These are phyloP conservation scores for Periconia sp. DNA, from an alignment of 2,329 filamentous ascomycete species.

Conservation along the genomic window DNA sequence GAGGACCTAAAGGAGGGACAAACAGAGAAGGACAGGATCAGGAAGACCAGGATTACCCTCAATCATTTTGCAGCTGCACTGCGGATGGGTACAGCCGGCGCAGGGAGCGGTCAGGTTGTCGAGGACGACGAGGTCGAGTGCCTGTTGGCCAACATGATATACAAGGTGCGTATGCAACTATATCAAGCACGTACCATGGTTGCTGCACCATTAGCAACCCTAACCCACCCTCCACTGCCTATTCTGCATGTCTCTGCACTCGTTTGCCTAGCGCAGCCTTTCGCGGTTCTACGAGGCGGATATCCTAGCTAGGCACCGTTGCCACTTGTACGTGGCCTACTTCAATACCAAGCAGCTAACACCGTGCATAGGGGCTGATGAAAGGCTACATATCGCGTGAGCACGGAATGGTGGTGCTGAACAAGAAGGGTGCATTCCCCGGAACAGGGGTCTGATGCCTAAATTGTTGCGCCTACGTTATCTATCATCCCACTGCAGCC, in stretches of 20 bases:
- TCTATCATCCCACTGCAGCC: constrained; percentile 15
- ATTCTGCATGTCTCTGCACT: constrained; percentile 7
- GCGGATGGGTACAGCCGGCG: constrained; percentile 69
- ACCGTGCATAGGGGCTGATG: constrained; percentile 76
- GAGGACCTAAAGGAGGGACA: constrained; percentile 73
- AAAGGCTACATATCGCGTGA: constrained; percentile 98
- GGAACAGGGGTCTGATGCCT: constrained; percentile 72
- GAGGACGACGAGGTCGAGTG: constrained; percentile 96
- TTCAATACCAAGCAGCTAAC: constrained; percentile 20
- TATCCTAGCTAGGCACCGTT: constrained; percentile 15
- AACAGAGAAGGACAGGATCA: constrained; percentile 65
- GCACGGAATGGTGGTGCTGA: constrained; percentile 86
- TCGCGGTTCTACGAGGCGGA: constrained; percentile 13
- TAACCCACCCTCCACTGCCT: constrained; percentile 16
- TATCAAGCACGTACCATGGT: constrained; percentile 5
- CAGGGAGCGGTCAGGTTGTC: constrained; percentile 61
- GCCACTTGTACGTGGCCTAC: constrained; percentile 12
- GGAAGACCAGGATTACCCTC: constrained; percentile 78
- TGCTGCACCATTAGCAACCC: constrained; percentile 12
- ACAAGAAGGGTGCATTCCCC: constrained; percentile 91
- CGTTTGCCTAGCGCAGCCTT: constrained; percentile 9
- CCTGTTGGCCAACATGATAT: constrained; percentile 93
- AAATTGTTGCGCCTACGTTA: constrained; percentile 16
- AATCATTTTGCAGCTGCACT: constrained; percentile 86
- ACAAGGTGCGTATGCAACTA: constrained; percentile 72